Evolutionary conservation across 345 rosid genomes (phyloP), one percentile per base, ranked within the genome.

Genomic region (Dovyalis caffra): DNA sequence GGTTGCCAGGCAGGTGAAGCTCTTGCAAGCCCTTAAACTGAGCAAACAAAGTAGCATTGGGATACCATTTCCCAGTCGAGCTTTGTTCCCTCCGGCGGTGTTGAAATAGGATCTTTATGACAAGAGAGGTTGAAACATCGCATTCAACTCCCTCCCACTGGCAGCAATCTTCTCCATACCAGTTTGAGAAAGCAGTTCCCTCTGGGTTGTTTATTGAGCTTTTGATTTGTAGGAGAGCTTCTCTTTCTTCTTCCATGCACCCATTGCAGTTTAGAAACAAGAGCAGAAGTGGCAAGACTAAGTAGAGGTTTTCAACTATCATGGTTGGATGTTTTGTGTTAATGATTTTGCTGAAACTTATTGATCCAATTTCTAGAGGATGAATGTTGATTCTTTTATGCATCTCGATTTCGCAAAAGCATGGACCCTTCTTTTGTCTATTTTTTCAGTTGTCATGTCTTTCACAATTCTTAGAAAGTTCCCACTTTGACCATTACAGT

Each of bases 141-240:
- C 75, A 70, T 25, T 34, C 32, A 12, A 77, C 66, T 1, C 62
- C 80, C 28, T 71, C 71, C 72, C 80, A 71, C 37, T 40, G 76
- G 80, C 76, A 77, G 28, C 76, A 66, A 16, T 77, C 72, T 58
- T 40, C n/a, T 38, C 35, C 80, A 66, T 77, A 72, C 72, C 80
- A 77, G 72, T 3, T 71, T 65, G 72, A 65, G 68, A 71, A 71
- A 71, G 70, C 75, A 51, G 34, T 49, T 56, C 53, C 75, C 11
- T 37, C 25, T 6, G 58, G 25, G 7, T 6, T 38, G 51, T 57
- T 71, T 31, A 71, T 71, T 56, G 75, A 71, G 71, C 15, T 43
- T 57, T 71, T 71, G 8, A 77, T 66, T 57, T 66, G 67, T 29
- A 65, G 72, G 14, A 77, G 80, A 66, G 66, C 76, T 34, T 64